Evolutionary conservation across 2,329 filamentous ascomycete genomes (phyloP), one percentile per base, ranked within the genome.

Genomic region (Exserohilum rostratum): DNA sequence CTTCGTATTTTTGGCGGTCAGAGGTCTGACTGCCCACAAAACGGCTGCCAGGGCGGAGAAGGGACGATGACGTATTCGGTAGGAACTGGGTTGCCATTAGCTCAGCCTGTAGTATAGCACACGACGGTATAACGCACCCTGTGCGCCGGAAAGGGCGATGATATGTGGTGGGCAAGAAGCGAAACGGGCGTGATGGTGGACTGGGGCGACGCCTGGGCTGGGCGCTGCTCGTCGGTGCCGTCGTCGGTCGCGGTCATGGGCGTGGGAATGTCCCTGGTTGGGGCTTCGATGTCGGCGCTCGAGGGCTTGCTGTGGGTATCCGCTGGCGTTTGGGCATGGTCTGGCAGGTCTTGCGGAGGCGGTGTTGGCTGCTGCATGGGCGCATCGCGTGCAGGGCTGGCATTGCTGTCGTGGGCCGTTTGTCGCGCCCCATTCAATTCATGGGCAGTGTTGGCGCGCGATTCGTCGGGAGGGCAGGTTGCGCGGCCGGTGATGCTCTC

Each of bases 11-110:
- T 72, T 96, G 92, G 55, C 90, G 86, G 72, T 98, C 93, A 2
- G 93, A 98, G 71, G 93, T 90, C 70, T 99, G 95, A 12, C 90
- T 96, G 53, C 95, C 95, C 55, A 85, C 84, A 71, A 97, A 99
- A 67, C 86, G 90, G 76, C 91, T 96, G 15, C 93, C 93, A 2
- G 93, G 86, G 40, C 91, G 89, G 51, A 99, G 81, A 73, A 88
- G 96, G 0, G 91, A 95, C 0, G 91, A 96, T 1, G 91, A 88
- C n/a, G 90, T 87, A 50, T 87, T 87, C 2, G 92, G 89, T 53
- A 90, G 83, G 61, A 89, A 82, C 89, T 93, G 64, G 29, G 29
- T 45, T 27, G 13, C 11, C 25, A 48, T 75, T 46, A 75, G 67
- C 53, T 46, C 53, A 44, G 33, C 52, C 34, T 52, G 42, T 27